Evolutionary conservation across 2,329 filamentous ascomycete genomes (phyloP), one percentile per base, ranked within the genome.

Genomic region (Claviceps arundinis): DNA sequence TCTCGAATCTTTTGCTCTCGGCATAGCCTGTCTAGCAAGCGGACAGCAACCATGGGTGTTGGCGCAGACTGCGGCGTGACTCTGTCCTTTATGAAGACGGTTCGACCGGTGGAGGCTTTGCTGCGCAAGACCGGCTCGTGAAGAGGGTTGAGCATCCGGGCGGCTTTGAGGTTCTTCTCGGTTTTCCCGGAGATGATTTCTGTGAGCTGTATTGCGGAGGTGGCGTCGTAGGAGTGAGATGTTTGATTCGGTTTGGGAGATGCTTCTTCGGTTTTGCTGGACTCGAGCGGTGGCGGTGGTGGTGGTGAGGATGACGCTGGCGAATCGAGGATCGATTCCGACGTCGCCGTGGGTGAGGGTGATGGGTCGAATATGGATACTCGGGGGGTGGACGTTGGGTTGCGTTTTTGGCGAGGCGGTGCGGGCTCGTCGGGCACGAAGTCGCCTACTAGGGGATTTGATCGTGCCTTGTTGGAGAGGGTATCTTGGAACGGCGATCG

Each of bases 1-100:
- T 48, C 53, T 57, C 68, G 72, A 49, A 93, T 70, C 44, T 68
- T 72, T 62, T 91, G 89, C 60, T 64, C 60, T 5, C 58, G 56
- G 37, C 70, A 62, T 49, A 72, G 60, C 41, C 60, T 59, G 42
- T 69, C 62, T 4, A 80, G 64, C 5, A 72, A 53, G 37, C 62
- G 60, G 41, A 82, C 65, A 0, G 74, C 73, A 7, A 67, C 59
- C n/a, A 68, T 66, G 4, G 73, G 64, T 37, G 76, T 76, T 0
- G 62, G 61, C 13, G 64, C 67, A 2, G 60, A 58, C 1, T 58
- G 64, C 38, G 56, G 59, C 17, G 57, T 56, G 13, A 61, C 54
- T 41, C 59, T 55, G 37, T 64, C 59, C 53, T 59, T 61, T 56
- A 70, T 56, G 55, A 70, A 70, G 56, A 74, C 64, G 50, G 66